phyloP scores from a whole-genome alignment of 805 yeast genomes.

The Barnettozyma populi region DNA sequence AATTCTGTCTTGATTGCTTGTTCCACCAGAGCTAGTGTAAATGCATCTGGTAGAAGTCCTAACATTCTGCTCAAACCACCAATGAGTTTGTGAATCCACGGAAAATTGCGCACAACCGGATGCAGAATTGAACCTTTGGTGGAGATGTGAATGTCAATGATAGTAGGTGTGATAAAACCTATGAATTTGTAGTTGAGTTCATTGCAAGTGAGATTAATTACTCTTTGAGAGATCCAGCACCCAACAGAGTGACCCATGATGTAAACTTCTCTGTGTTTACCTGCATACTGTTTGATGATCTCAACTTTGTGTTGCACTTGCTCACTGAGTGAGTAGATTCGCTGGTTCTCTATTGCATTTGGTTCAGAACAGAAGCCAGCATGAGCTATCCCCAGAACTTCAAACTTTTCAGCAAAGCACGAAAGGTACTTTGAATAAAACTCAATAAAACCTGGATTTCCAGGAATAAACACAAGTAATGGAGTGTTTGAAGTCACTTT shows the following conservation, averaged over 20 bases:
- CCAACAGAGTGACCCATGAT: constrained; percentile 73
- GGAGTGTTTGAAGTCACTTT: constrained; percentile 18
- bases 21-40: constrained; percentile 1
- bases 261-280: constrained; percentile 31
- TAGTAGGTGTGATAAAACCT: constrained; percentile 68
- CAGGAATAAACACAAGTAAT: constrained; percentile 60
- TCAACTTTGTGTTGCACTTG: constrained; percentile 56
- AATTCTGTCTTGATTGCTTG: constrained; percentile 10
- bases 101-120: constrained; percentile 21
- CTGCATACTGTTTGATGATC: constrained; percentile 36
- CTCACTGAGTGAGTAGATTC: constrained; percentile 39
- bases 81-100: constrained; percentile 26
- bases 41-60: constrained; percentile 23
- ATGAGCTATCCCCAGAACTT: constrained; percentile 58
- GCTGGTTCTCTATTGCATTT: constrained; percentile 13
- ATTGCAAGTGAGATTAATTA: constrained; percentile 27
- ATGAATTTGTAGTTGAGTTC: constrained; percentile 34
- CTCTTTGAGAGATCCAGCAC: constrained; percentile 53
- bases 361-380: constrained; percentile 42
- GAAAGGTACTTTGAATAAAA: constrained; percentile 54
- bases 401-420: constrained; percentile 38
- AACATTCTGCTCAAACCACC: constrained; percentile 26
- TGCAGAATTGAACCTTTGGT: constrained; percentile 33
- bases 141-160: constrained; percentile 51
- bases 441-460: constrained; percentile 70